These are phyloP conservation scores for Trichosanthes truncata DNA, from an alignment of 306 rosid species.

Conservation along the genomic window DNA sequence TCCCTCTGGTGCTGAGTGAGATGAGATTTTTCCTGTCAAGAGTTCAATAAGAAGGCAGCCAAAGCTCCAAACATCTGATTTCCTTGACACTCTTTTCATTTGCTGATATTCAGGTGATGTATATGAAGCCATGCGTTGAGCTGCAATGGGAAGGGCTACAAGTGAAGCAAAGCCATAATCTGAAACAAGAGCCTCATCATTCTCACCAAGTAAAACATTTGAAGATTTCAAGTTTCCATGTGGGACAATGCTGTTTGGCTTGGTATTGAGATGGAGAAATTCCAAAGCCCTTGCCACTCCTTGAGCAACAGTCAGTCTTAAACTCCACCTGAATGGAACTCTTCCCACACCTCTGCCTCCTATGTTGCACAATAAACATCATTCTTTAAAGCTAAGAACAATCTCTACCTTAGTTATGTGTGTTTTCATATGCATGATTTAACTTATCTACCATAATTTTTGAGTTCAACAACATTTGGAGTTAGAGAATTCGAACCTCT, in stretches of 20 bases:
- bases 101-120: slow-evolving; percentile 49
- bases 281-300: slow-evolving; percentile 58
- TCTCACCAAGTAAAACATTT: slow-evolving; percentile 49
- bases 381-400: neutral
- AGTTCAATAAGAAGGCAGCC: slow-evolving; percentile 68
- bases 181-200: slow-evolving; percentile 41
- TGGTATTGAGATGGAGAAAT: slow-evolving; percentile 52
- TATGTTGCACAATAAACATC: slow-evolving; percentile 11
- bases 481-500: too few relatives aligned
- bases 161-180: slow-evolving; percentile 56
- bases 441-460: neutral
- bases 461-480: too few relatives aligned
- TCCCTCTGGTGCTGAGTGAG: slow-evolving; percentile 41
- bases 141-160: slow-evolving; percentile 58
- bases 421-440: neutral
- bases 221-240: slow-evolving; percentile 75
- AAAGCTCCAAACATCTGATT: slow-evolving; percentile 78
- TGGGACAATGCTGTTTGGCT: slow-evolving; percentile 24
- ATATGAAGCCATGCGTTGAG: slow-evolving; percentile 46
- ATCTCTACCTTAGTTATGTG: neutral
- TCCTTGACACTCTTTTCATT: slow-evolving; percentile 35
- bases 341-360: slow-evolving; percentile 33
- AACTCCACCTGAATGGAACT: slow-evolving; percentile 50
- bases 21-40: slow-evolving; percentile 51
- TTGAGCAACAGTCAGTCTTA: slow-evolving; percentile 49